Conservation (phyloP, 495 filamentous ascomycete species). For the Physcia stellaris region DNA sequence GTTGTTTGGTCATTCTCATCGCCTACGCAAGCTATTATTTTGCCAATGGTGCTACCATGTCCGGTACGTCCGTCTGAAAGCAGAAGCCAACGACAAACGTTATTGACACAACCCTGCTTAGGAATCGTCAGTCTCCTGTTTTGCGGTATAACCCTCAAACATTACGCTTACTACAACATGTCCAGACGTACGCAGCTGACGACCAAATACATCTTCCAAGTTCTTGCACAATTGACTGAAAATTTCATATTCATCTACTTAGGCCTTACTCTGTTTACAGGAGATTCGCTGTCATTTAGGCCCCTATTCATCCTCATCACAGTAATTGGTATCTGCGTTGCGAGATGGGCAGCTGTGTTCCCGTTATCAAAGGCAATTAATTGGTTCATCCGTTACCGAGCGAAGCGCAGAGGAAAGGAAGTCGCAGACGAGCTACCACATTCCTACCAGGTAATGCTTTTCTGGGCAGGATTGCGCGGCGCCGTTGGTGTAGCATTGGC, state of each 20-base stretch:
- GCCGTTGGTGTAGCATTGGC: constrained; percentile 93
- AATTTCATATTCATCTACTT: constrained; percentile 99
- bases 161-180: constrained; percentile 99
- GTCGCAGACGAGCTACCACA: constrained; percentile 83
- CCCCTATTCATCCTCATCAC: constrained; percentile 92
- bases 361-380: constrained; percentile 84
- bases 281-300: constrained; percentile 74
- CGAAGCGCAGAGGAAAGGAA: constrained; percentile 61
- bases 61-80: constrained; percentile 61
- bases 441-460: constrained; percentile 92
- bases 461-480: constrained; percentile 93
- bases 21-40: constrained; percentile 97
- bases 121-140: constrained; percentile 95
- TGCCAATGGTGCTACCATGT: constrained; percentile 85
- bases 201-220: constrained; percentile 94
- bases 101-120: constrained; percentile 25
- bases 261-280: constrained; percentile 85
- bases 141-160: constrained; percentile 95
- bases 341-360: constrained; percentile 87
- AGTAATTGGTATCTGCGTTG: constrained; percentile 78
- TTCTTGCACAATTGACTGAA: constrained; percentile 87
- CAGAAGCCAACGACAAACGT: too few relatives aligned
- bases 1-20: constrained; percentile 82
- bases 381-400: constrained; percentile 84
- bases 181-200: constrained; percentile 93